Evolutionary conservation across 257 asterid species (phyloP).

Genomic region (Solanum chmielewskii): DNA sequence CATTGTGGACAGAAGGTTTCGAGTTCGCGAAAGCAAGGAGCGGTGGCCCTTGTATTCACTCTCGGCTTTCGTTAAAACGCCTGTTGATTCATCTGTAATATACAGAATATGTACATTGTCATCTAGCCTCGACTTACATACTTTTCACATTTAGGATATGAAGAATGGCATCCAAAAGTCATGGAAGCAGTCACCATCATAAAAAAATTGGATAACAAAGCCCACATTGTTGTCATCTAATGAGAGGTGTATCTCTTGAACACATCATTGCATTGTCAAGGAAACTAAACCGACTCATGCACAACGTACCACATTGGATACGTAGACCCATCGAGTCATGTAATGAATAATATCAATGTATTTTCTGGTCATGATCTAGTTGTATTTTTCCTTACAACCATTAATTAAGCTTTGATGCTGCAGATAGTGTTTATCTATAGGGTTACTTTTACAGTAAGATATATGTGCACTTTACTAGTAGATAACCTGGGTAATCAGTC

Average conservation of each 20-base stretch:
- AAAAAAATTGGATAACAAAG: not conserved
- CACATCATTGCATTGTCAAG: not conserved
- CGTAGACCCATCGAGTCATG: not conserved
- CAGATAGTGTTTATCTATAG: not conserved
- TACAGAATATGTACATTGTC: slow-evolving; percentile 1
- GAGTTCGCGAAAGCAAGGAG: slow-evolving; percentile 62
- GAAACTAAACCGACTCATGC: not conserved
- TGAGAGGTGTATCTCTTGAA: not conserved
- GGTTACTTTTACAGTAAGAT: not conserved
- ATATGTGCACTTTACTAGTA: not conserved
- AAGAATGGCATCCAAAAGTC: not conserved
- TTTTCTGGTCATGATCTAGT: not conserved
- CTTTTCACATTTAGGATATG: not conserved
- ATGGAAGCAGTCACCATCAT: not conserved
- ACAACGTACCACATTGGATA: not conserved
- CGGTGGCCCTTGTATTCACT: slow-evolving; percentile 90
- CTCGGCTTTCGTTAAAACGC: slow-evolving; percentile 72
- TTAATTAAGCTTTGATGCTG: not conserved
- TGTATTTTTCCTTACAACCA: not conserved
- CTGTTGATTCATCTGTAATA: slow-evolving; percentile 80
- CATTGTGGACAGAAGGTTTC: slow-evolving; percentile 89
- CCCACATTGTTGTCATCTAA: not conserved
- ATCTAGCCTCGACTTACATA: not conserved
- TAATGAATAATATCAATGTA: not conserved
- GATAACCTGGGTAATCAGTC: not conserved